These are phyloP conservation scores for Trichoderma citrinoviride DNA, from an alignment of 2,329 filamentous ascomycete species.

Conservation along the genomic window DNA sequence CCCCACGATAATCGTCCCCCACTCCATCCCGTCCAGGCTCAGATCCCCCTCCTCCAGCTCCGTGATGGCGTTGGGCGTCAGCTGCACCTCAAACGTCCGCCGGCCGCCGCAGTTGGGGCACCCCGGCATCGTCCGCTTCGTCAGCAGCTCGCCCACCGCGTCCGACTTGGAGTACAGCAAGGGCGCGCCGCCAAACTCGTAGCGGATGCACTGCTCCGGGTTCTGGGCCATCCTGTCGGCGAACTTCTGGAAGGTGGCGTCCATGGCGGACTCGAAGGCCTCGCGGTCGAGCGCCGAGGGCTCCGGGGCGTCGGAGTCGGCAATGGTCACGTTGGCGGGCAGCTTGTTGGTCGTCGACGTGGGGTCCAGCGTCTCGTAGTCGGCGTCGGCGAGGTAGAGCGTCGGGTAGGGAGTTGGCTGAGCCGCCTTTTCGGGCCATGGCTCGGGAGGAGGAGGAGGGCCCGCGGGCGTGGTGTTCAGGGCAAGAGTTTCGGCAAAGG, in stretches of 20 bases:
- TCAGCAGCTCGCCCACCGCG: constrained; percentile 64
- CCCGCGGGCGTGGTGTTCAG: constrained; percentile 55
- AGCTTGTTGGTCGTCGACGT: constrained; percentile 46
- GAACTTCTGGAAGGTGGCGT: constrained; percentile 76
- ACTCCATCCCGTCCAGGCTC: constrained; percentile 87
- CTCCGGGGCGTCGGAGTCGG: constrained; percentile 41
- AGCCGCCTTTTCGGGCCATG: constrained; percentile 68
- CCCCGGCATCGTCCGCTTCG: constrained; percentile 59
- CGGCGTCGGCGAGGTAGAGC: constrained; percentile 80
- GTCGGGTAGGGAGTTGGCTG: constrained; percentile 71
- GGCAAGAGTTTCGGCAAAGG: constrained; percentile 73
- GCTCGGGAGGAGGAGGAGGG: constrained; percentile 50
- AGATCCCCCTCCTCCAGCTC: constrained; percentile 78
- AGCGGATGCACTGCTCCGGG: constrained; percentile 77
- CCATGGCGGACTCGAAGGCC: constrained; percentile 70
- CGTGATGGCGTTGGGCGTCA: constrained; percentile 85
- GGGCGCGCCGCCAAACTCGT: constrained; percentile 70
- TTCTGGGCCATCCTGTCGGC: constrained; percentile 76
- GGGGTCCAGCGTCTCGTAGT: constrained; percentile 81
- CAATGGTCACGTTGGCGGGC: constrained; percentile 46
- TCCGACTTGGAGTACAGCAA: constrained; percentile 81
- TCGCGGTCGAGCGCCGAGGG: constrained; percentile 60
- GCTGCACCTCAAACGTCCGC: constrained; percentile 85
- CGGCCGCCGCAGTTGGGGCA: constrained; percentile 73
- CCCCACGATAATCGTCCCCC: constrained; percentile 87